Conservation (phyloP, 2,329 filamentous ascomycete genomes). For the Diplodia mutila region DNA sequence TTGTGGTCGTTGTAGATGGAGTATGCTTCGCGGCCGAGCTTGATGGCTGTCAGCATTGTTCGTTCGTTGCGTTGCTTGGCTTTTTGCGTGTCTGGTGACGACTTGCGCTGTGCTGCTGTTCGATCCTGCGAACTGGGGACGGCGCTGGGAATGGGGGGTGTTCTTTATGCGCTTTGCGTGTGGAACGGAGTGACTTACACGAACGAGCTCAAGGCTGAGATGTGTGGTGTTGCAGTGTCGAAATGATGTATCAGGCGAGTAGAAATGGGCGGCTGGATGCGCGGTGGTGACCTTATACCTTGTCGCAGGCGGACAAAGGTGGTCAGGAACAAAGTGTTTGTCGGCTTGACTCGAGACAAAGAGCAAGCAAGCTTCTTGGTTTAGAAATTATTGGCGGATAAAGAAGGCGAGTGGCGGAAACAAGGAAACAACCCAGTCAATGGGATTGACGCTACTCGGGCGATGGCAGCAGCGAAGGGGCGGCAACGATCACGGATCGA, state of each 20-base stretch:
- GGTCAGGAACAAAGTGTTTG: conserved; percentile 7
- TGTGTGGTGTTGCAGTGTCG: background rate
- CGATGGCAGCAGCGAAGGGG: background rate
- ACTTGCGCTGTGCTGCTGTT: background rate
- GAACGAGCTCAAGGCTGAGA: background rate
- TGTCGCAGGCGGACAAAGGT: conserved; percentile 1
- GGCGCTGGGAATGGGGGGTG: background rate
- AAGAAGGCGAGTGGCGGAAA: conserved; percentile 17
- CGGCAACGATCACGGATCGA: conserved; percentile 11
- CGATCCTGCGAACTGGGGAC: background rate
- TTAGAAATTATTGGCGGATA: conserved; percentile 23
- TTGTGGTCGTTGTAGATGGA: conserved; percentile 21
- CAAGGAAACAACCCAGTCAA: conserved; percentile 24
- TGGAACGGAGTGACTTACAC: background rate
- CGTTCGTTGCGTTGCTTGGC: background rate
- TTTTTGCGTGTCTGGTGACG: background rate
- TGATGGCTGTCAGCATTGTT: conserved; percentile 16
- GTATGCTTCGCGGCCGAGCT: conserved; percentile 11
- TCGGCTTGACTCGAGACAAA: background rate
- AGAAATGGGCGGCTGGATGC: background rate
- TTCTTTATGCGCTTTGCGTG: background rate
- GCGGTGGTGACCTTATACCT: background rate
- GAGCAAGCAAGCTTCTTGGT: conserved; percentile 3
- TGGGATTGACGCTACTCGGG: conserved; percentile 12
- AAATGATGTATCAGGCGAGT: background rate